Conservation (phyloP, 768 basidiomycete species). For the Leccinum obscurum region DNA sequence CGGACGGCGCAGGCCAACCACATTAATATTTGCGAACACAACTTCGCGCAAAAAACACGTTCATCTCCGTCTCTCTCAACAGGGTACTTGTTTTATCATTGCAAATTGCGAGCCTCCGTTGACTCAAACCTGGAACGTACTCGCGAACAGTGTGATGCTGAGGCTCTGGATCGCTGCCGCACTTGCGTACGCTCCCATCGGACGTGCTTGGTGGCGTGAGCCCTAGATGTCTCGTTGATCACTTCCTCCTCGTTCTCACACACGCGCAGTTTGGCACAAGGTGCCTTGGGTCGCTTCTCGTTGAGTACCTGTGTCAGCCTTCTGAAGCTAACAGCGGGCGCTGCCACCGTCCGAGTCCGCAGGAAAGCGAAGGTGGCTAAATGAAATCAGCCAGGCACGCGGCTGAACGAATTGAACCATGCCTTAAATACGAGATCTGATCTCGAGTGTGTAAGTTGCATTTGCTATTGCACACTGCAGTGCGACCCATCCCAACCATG, state of each 20-base stretch:
- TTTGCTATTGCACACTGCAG: constrained; percentile 31
- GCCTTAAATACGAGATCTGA: constrained; percentile 36
- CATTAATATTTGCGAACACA: constrained; percentile 5
- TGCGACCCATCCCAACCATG: constrained; percentile 28
- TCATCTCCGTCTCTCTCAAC: constrained; percentile 28
- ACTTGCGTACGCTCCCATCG: constrained; percentile 13
- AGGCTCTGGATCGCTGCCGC: constrained; percentile 23
- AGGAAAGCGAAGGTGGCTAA: constrained; percentile 35
- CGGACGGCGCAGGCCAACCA: constrained; percentile 21
- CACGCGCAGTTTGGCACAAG: constrained; percentile 16
- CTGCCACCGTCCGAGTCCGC: constrained; percentile 27
- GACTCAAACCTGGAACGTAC: constrained; percentile 1
- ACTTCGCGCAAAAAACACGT: constrained; percentile 17
- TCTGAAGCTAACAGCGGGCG: constrained; percentile 17
- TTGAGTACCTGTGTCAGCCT: constrained; percentile 25
- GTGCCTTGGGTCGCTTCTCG: constrained; percentile 20
- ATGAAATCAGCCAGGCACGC: constrained; percentile 38
- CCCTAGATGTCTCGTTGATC: constrained; percentile 18
- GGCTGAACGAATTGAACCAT: constrained; percentile 24
- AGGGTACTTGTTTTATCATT: constrained; percentile 16
- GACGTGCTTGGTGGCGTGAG: constrained; percentile 24
- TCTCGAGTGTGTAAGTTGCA: constrained; percentile 33
- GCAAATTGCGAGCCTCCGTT: constrained; percentile 20
- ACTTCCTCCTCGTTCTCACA: constrained; percentile 26
- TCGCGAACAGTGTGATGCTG: background rate